Evolutionary conservation across 2,329 filamentous ascomycete species (phyloP).

Genomic region (Daldinia sp.): DNA sequence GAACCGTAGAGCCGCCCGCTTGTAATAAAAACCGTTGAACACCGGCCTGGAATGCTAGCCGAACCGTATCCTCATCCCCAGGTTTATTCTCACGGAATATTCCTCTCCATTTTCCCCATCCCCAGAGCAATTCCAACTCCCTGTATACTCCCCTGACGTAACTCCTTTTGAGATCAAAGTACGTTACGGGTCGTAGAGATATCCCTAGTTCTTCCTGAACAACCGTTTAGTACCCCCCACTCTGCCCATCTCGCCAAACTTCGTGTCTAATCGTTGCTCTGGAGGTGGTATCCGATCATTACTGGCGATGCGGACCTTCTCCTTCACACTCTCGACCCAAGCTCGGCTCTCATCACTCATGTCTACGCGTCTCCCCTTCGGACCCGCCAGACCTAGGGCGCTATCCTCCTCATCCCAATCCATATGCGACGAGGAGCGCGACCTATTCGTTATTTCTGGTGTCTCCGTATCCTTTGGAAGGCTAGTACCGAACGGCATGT

Average conservation of each 20-base stretch:
- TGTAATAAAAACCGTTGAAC: constrained; percentile 28
- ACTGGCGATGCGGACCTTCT: constrained; percentile 79
- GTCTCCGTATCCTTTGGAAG: constrained; percentile 53
- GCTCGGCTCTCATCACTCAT: constrained; percentile 79
- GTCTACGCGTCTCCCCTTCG: constrained; percentile 71
- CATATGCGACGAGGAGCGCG: constrained; percentile 65
- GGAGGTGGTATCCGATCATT: constrained; percentile 61
- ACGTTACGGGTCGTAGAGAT: constrained; percentile 44
- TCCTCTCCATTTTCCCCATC: constrained; percentile 13
- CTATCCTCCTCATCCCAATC: constrained; percentile 71
- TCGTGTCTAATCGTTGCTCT: constrained; percentile 50
- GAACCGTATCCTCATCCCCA: constrained; percentile 26
- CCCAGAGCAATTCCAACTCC: constrained; percentile 21
- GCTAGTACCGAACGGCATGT: constrained; percentile 57
- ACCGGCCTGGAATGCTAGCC: constrained; percentile 38
- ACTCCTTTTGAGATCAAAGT: constrained; percentile 28
- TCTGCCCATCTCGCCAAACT: constrained; percentile 78
- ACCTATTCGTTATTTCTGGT: constrained; percentile 60
- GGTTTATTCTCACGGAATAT: constrained; percentile 24
- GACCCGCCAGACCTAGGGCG: constrained; percentile 77
- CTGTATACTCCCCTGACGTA: constrained; percentile 27
- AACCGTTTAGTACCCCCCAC: constrained; percentile 79
- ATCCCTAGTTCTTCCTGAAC: constrained; percentile 64
- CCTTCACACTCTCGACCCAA: constrained; percentile 87
- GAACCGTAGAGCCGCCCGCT: constrained; percentile 23